Evolutionary conservation across 306 rosid species (phyloP).

Genomic region (Oxytropis ochrocephala): DNA sequence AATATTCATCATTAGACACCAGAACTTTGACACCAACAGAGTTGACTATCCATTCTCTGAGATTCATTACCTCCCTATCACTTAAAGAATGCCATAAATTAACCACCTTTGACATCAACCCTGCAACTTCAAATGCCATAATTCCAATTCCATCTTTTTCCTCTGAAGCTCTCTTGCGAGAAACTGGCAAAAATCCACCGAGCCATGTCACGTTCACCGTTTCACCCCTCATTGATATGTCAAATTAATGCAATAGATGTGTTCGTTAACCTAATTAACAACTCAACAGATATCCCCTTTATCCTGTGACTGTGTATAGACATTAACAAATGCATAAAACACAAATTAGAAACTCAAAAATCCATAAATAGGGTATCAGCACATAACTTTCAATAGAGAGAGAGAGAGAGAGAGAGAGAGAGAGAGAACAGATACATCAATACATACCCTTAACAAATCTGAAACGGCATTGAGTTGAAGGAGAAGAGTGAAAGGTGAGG

Average conservation of each 20-base stretch:
- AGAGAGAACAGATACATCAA: too few relatives aligned
- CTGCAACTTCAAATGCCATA: slow-evolving; percentile 60
- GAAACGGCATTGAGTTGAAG: slow-evolving; percentile 28
- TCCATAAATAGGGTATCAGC: not conserved
- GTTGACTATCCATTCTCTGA: slow-evolving; percentile 43
- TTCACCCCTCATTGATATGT: slow-evolving; percentile 35
- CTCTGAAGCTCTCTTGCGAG: slow-evolving; percentile 38
- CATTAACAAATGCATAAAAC: slow-evolving; percentile 8
- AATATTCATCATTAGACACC: slow-evolving; percentile 48
- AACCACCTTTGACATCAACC: slow-evolving; percentile 69
- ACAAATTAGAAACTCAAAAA: slow-evolving; percentile 18
- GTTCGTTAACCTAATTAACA: not conserved
- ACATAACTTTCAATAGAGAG: not conserved
- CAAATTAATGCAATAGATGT: not conserved
- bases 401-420: slow-evolving; percentile 7
- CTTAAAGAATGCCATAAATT: slow-evolving; percentile 66
- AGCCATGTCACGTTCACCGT: slow-evolving; percentile 37
- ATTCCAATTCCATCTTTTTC: slow-evolving; percentile 57
- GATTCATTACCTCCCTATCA: slow-evolving; percentile 35
- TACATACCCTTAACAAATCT: slow-evolving; percentile 19
- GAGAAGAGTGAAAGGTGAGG: not conserved
- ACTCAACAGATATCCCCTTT: not conserved
- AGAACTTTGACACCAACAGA: slow-evolving; percentile 57
- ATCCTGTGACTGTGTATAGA: slow-evolving; percentile 37
- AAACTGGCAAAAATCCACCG: slow-evolving; percentile 30